Base-by-base conservation (phyloP, 495 filamentous ascomycete genomes). In the Darksidea phi region DNA sequence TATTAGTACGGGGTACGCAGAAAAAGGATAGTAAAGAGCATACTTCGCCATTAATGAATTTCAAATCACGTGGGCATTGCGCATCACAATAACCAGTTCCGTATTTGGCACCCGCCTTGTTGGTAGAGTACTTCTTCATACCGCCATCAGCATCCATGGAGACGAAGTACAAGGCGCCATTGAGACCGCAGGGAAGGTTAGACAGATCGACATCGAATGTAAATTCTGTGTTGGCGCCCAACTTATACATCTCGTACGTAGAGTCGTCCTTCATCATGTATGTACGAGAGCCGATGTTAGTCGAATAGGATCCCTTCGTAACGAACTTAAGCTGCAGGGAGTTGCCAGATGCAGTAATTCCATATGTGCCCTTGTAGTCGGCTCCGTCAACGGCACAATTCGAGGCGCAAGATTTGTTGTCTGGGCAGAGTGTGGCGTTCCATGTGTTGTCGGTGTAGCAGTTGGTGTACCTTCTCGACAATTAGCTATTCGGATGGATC, bases 21-120 rank as follows among this genome's bases (percentile, higher is more conserved):
- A 10, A 32, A 32, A 10, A 3, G 28, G 28, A 10, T 10, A 32
- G 10, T 3, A 37, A 34, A 28, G 7, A 53, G 63, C 74, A 66
- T 69, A 81, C 79, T 15, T 79, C 70, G 20, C 84, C 84, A 63
- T 86, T 84, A 54, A 85, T 79, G 67, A 81, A 88, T 15, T 81
- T 73, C 15, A 71, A 68, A 18, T 75, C 72, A 48, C 70, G 68
- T 0, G 75, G 78, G 72, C 86, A 88, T 64, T 88, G 86, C 7
- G 84, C 80, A 68, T 88, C 86, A 68, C 86, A 89, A 74, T 89
- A 88, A 0, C 85, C 86, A 42, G 84, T 84, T 25, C 85, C 86
- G 72, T 86, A 88, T 15, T 76, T 70, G 17, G 85, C 83, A 24
- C 86, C 85, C 8, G 82, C 84, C 24, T 80, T 75, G 73, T 87